Base-by-base conservation (phyloP, 1,139 yeast species). In the Saccharomyces hybrid region DNA sequence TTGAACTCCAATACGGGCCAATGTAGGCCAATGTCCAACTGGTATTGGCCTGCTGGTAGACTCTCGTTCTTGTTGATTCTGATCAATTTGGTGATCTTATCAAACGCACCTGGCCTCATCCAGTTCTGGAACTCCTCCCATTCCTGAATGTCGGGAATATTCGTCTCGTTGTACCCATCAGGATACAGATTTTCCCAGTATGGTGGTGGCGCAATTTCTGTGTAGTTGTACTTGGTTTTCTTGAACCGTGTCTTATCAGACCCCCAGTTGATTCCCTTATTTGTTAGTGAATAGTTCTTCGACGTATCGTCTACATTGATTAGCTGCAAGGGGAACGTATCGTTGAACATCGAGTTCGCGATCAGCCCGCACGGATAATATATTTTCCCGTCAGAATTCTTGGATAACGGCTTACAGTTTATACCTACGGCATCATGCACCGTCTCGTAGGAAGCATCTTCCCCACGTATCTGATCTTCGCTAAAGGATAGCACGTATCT, bases 401-500 rank as follows among this genome's bases (percentile, higher is more conserved):
- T 73, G 53, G 75, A 76, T 65, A 86, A 70, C 0, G 90, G 89
- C 50, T 76, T 74, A 70, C 95, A 86, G 56, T 83, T 79, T 67
- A 87, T 93, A 52, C 95, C 95, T 2, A 86, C 67, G 50, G 72
- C 75, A 62, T 84, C 79, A 65, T 86, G 84, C 58, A 93, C 82
- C 34, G 70, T 75, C 12, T 59, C 53, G 38, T 64, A 61, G 0
- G 67, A 56, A 1, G 71, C 70, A 12, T 57, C 59, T 51, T 71
- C 58, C 38, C 99, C 99, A 59, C 83, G 82, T 51, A 93, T 73
- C 73, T 93, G 99, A 63, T 86, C 89, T 71, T 93, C 98, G 71
- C 90, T 85, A 69, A 83, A 90, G 3, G 96, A 88, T 68, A 88
- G 85, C 48, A 88, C 99, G 71, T 80, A 93, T 66, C 98, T 83